Evolutionary conservation across 495 filamentous ascomycete genomes (phyloP).

Genomic region (Lasiosphaeris hirsuta): DNA sequence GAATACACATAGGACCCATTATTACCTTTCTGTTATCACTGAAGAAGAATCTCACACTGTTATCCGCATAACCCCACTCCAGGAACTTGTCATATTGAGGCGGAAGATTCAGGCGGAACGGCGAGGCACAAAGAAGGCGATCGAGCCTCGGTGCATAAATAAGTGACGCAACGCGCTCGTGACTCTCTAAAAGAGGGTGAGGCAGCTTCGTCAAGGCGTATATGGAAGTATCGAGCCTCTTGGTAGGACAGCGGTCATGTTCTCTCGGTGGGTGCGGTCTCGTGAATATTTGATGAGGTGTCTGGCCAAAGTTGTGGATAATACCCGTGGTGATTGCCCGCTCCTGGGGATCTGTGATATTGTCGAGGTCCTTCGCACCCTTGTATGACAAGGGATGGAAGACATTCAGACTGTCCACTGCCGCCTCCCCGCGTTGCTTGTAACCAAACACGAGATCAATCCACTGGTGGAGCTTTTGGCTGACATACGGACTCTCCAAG

Average conservation of each 20-base stretch:
- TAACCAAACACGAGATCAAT: constrained; percentile 94
- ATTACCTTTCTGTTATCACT: constrained; percentile 67
- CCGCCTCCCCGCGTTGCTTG: constrained; percentile 93
- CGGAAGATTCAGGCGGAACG: constrained; percentile 80
- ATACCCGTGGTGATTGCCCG: constrained; percentile 84
- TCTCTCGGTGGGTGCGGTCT: constrained; percentile 74
- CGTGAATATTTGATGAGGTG: constrained; percentile 89
- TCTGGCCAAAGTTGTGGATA: constrained; percentile 98
- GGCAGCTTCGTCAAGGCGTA: constrained; percentile 77
- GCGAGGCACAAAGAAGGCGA: constrained; percentile 76
- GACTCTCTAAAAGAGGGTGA: constrained; percentile 75
- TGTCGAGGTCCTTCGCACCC: constrained; percentile 87
- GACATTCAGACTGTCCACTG: constrained; percentile 86
- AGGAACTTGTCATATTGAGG: constrained; percentile 85
- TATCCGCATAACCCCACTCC: constrained; percentile 95
- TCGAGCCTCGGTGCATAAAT: constrained; percentile 77
- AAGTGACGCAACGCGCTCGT: constrained; percentile 75
- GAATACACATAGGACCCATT: neutral
- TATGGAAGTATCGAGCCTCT: constrained; percentile 72
- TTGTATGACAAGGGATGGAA: constrained; percentile 95
- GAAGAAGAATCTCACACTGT: constrained; percentile 83
- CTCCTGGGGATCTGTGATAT: constrained; percentile 83
- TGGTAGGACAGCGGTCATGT: constrained; percentile 54
- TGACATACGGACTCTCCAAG: constrained; percentile 91
- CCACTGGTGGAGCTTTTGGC: constrained; percentile 86